These are phyloP conservation scores for Fusarium lateritium DNA, from an alignment of 2,329 filamentous ascomycete genomes.

Conservation along the genomic window DNA sequence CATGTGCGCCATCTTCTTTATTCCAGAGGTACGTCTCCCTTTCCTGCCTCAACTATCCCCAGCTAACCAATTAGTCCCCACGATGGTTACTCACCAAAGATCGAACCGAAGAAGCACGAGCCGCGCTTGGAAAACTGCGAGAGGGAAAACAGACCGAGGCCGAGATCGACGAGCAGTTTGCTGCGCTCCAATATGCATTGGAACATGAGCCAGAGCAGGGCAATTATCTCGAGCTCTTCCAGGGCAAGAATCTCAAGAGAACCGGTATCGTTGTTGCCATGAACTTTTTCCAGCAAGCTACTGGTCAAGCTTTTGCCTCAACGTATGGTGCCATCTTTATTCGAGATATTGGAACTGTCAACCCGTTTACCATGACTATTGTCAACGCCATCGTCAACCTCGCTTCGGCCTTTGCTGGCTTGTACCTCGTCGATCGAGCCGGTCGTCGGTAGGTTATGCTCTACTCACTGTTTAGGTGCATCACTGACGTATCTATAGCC, in stretches of 20 bases:
- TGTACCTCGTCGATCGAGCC: slow-evolving; percentile 11
- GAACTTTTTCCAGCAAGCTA: slow-evolving; percentile 36
- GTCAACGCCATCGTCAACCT: slow-evolving; percentile 44
- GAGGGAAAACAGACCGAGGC: slow-evolving; percentile 34
- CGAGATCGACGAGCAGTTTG: slow-evolving; percentile 35
- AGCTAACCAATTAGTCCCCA: slow-evolving; percentile 20
- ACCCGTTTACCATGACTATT: slow-evolving; percentile 48
- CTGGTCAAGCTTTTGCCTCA: slow-evolving; percentile 38
- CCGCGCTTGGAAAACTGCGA: slow-evolving; percentile 23
- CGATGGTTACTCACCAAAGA: slow-evolving; percentile 44
- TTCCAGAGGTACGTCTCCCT: slow-evolving; percentile 32
- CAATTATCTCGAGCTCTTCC: slow-evolving; percentile 23
- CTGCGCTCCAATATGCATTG: slow-evolving; percentile 22
- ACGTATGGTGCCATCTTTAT: slow-evolving; percentile 42
- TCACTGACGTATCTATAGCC: background rate
- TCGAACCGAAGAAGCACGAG: slow-evolving; percentile 36
- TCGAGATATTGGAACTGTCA: slow-evolving; percentile 38
- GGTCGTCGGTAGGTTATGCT: slow-evolving; percentile 23
- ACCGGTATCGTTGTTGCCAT: slow-evolving; percentile 22
- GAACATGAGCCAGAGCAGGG: slow-evolving; percentile 38
- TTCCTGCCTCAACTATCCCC: too few species aligned
- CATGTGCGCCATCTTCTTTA: slow-evolving; percentile 27
- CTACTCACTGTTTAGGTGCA: rapidly evolving
- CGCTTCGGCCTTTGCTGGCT: background rate
- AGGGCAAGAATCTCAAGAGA: slow-evolving; percentile 28